Evolutionary conservation across 2,329 filamentous ascomycete genomes (phyloP).

Genomic region (Alternaria triticina): DNA sequence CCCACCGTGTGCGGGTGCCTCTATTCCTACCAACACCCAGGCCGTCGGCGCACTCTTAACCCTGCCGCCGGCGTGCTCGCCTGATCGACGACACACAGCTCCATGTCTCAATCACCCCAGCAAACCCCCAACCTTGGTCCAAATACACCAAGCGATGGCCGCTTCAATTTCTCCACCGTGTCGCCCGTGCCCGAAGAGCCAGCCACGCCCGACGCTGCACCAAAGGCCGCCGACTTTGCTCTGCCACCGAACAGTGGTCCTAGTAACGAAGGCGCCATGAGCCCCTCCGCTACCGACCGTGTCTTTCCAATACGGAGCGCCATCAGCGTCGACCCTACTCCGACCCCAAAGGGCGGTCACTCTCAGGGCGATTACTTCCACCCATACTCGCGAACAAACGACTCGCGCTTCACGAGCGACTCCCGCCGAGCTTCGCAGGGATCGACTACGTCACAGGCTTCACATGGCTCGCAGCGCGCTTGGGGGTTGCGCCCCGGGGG

Average conservation of each 20-base stretch:
- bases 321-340: slow-evolving; percentile 69
- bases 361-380: slow-evolving; percentile 48
- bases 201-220: slow-evolving; percentile 6
- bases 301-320: slow-evolving; percentile 86
- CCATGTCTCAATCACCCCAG: slow-evolving; percentile 37
- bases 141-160: slow-evolving; percentile 5
- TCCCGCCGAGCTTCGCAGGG: slow-evolving; percentile 35
- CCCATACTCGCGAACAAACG: slow-evolving; percentile 31
- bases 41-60: not conserved
- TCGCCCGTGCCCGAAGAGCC: slow-evolving; percentile 24
- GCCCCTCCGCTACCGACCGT: slow-evolving; percentile 60
- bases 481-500: slow-evolving; percentile 6
- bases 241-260: slow-evolving; percentile 22
- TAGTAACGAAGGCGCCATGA: slow-evolving; percentile 40
- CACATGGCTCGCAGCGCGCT: slow-evolving; percentile 31
- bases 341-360: slow-evolving; percentile 23
- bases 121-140: slow-evolving; percentile 19
- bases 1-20: slow-evolving; percentile 15
- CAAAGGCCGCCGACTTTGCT: slow-evolving; percentile 5
- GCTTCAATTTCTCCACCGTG: slow-evolving; percentile 13
- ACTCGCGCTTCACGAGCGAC: slow-evolving; percentile 29
- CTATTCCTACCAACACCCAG: slow-evolving; percentile 1
- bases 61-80: not conserved
- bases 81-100: slow-evolving; percentile 2
- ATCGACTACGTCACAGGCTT: slow-evolving; percentile 38